phyloP scores from a whole-genome alignment of 768 basidiomycete species.

The Mycena rosella region DNA sequence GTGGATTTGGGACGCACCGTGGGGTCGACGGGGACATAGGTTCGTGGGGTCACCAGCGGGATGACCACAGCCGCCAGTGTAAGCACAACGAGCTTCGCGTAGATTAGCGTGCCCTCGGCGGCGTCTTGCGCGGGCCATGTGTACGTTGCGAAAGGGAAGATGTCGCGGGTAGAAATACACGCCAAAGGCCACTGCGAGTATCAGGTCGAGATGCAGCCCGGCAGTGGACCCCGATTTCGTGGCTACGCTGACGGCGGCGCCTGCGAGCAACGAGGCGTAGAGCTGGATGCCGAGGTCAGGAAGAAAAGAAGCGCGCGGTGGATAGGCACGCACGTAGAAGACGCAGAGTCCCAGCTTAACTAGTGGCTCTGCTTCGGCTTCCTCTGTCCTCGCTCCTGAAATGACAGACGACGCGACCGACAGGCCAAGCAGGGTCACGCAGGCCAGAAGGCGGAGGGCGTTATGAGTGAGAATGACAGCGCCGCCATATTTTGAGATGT shows the following conservation, averaged over 20 bases:
- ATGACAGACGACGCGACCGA: constrained; percentile 20
- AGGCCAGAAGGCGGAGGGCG: constrained; percentile 15
- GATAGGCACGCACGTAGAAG: constrained; percentile 29
- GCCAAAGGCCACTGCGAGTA: constrained; percentile 48
- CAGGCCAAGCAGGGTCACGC: constrained; percentile 24
- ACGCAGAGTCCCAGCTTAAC: constrained; percentile 11
- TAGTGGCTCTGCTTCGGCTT: background rate
- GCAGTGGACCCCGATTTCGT: constrained; percentile 13
- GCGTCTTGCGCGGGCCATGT: constrained; percentile 58
- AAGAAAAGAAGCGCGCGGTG: background rate
- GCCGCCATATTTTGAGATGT: constrained; percentile 27
- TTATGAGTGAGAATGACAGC: constrained; percentile 11
- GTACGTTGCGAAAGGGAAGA: constrained; percentile 71
- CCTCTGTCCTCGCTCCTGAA: background rate
- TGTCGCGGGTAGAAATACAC: constrained; percentile 68
- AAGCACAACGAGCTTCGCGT: constrained; percentile 62
- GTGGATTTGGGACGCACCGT: constrained; percentile 45
- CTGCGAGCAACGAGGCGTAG: constrained; percentile 23
- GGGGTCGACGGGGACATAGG: constrained; percentile 67
- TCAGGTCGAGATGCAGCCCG: constrained; percentile 41
- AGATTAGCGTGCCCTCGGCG: constrained; percentile 59
- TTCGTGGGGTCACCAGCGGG: constrained; percentile 65
- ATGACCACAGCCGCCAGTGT: constrained; percentile 58
- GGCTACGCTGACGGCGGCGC: background rate
- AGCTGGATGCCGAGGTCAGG: background rate